Evolutionary conservation across 116 monocot genomes (phyloP), one percentile per base, ranked within the genome.

Genomic region (Zostera marina): DNA sequence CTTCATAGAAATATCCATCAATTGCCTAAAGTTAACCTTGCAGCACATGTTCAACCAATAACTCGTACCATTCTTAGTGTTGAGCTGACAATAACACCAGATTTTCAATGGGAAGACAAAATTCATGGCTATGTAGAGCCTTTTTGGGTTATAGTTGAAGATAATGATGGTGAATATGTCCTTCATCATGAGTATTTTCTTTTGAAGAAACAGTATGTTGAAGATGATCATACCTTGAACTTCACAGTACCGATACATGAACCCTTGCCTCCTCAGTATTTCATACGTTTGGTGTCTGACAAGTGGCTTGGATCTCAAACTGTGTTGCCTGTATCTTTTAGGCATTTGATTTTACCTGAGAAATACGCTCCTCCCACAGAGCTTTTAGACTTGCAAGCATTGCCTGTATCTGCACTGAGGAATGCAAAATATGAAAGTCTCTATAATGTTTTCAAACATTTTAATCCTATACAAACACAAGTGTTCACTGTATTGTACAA

Each of bases 181-280:
- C 85, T 94, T 62, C 96, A 96, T 62, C 96, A 96, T 60, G 96
- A 96, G 72, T 96, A 89, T 63, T 96, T 85, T 75, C 69, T 96
- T 46, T 68, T 89, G 57, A 96, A 89, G 75, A 96, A 89, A 60
- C 96, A 96, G 23, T 96, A 85, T 62, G 69, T 96, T 24, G 89
- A 89, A 53, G 96, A 96, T 68, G 89, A 96, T 42, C 89, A 96
- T 66, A 79, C 78, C n/a, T 60, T 96, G 61, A 85, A 78, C 60
- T 96, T 96, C 47, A 96, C 96, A 5, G 96, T 96, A 40, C 89
- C 88, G 2, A 96, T 96, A 22, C 78, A 82, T 58, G 96, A 96
- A 66, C 96, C 96, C 11, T 55, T 96, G 42, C 96, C 96, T 16
- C 89, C 96, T 54, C 96, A 96, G 26, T 96, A 82, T 57, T 96